A percentile compares a stretch with the other conserved stretches of the same genome.
Evolutionary conservation across 1,284 basidiomycete genomes (phyloP).

Genomic region (Apiotrichum akiyoshidainum): DNA sequence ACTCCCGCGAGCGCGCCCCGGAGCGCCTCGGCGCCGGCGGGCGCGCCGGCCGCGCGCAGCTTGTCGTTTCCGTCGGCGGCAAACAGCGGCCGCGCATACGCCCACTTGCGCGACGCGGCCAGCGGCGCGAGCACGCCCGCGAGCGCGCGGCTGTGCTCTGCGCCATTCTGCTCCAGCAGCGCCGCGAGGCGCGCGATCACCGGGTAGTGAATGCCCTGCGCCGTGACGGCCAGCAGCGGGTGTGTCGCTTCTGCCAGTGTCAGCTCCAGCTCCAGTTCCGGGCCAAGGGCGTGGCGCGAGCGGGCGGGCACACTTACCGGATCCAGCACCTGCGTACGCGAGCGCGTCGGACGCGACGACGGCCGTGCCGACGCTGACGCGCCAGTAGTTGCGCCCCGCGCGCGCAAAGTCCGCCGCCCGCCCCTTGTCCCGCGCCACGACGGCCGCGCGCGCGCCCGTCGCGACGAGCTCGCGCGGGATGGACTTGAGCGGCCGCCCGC

Average conservation of each 20-base stretch:
- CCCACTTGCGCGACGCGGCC: conserved; percentile 14
- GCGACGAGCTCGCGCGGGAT: conserved; percentile 37
- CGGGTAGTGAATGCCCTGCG: conserved; percentile 15
- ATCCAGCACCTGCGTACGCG: conserved; percentile 10
- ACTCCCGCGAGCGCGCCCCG: neutral
- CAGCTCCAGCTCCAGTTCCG: too few relatives aligned
- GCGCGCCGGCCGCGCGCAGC: neutral
- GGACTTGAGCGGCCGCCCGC: conserved; percentile 14
- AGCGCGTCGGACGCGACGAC: conserved; percentile 28
- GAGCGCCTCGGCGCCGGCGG: neutral
- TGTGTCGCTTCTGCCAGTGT: conserved; percentile 8
- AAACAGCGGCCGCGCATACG: conserved; percentile 10
- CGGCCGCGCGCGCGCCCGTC: conserved; percentile 30
- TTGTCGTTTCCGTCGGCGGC: neutral
- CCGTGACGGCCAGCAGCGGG: conserved; percentile 9
- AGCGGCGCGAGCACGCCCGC: conserved; percentile 4
- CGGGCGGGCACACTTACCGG: too few relatives aligned
- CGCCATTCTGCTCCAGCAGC: neutral
- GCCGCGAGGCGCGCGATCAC: conserved; percentile 8
- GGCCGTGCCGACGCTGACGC: conserved; percentile 30
- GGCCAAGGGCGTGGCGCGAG: too few relatives aligned
- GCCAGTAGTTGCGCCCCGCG: conserved; percentile 30
- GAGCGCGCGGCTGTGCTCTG: neutral
- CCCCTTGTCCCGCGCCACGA: conserved; percentile 10
- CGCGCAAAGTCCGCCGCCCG: conserved; percentile 26